Percentiles rank a stretch among this genome's conserved stretches.
These are phyloP conservation scores for Sporothrix schenckii DNA, from an alignment of 2,329 filamentous ascomycete genomes.

Conservation along the genomic window DNA sequence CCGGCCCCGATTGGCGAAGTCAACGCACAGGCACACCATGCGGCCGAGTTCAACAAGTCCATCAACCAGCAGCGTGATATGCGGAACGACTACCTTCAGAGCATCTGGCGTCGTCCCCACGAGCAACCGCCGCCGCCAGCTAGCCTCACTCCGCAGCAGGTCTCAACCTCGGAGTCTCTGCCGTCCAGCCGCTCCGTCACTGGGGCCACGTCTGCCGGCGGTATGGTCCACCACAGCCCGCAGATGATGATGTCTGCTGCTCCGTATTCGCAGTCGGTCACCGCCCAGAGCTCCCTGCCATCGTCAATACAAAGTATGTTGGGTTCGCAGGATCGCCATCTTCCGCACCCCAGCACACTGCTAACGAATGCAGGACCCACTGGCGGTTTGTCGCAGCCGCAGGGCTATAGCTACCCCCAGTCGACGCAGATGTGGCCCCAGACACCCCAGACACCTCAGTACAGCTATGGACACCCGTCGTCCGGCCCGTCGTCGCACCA, in stretches of 20 bases:
- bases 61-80: slow-evolving; percentile 78
- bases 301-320: slow-evolving; percentile 53
- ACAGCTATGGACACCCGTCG: slow-evolving; percentile 21
- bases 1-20: slow-evolving; percentile 76
- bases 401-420: slow-evolving; percentile 65
- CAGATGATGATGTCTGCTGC: slow-evolving; percentile 68
- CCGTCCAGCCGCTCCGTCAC: slow-evolving; percentile 53
- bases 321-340: slow-evolving; percentile 68
- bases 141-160: slow-evolving; percentile 54
- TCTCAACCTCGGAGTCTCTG: slow-evolving; percentile 49
- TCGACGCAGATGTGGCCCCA: slow-evolving; percentile 69
- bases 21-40: slow-evolving; percentile 81
- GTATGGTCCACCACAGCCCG: slow-evolving; percentile 63
- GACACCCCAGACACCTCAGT: slow-evolving; percentile 61
- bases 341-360: slow-evolving; percentile 51
- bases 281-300: slow-evolving; percentile 73
- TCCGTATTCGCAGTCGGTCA: slow-evolving; percentile 70
- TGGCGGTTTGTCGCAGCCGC: slow-evolving; percentile 56
- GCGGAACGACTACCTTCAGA: slow-evolving; percentile 77
- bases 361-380: slow-evolving; percentile 63
- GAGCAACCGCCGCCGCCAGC: slow-evolving; percentile 65
- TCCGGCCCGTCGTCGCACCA: slow-evolving; percentile 22
- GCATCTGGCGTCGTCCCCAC: slow-evolving; percentile 80
- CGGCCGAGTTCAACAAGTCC: slow-evolving; percentile 86
- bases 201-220: slow-evolving; percentile 50